Evolutionary conservation across 805 yeast species (phyloP).

Genomic region (Ogataea degrootiae): DNA sequence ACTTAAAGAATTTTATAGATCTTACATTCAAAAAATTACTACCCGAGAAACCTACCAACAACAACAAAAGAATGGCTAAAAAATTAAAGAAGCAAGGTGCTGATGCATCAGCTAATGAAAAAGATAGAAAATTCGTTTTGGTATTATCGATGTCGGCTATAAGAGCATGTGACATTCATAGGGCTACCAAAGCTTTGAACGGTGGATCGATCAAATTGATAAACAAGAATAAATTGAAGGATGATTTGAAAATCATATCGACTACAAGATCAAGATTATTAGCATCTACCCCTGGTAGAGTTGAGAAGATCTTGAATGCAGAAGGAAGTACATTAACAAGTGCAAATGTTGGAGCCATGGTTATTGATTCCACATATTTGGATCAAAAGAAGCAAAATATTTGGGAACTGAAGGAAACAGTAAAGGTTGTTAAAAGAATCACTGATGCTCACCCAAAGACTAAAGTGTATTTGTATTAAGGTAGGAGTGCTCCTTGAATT

Average conservation of each 20-base stretch:
- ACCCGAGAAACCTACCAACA: constrained; percentile 29
- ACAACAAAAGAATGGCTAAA: constrained; percentile 26
- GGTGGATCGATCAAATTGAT: constrained; percentile 63
- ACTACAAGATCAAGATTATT: constrained; percentile 46
- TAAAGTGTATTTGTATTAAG: constrained; percentile 48
- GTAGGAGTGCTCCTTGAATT: background rate
- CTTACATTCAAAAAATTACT: constrained; percentile 44
- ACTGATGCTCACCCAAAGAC: constrained; percentile 33
- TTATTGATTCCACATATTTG: constrained; percentile 57
- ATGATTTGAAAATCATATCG: constrained; percentile 48
- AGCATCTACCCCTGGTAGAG: constrained; percentile 62
- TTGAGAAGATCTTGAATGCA: constrained; percentile 41
- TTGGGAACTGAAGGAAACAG: constrained; percentile 53
- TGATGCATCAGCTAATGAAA: constrained; percentile 12
- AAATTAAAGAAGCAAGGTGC: constrained; percentile 18
- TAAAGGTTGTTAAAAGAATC: constrained; percentile 36
- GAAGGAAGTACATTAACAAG: constrained; percentile 37
- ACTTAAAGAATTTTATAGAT: constrained; percentile 50
- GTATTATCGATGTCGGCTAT: constrained; percentile 72
- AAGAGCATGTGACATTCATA: constrained; percentile 79
- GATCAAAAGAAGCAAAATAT: constrained; percentile 57
- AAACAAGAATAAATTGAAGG: constrained; percentile 65
- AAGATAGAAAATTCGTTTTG: constrained; percentile 40
- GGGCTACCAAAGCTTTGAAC: constrained; percentile 46
- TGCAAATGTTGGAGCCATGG: constrained; percentile 46